Evolutionary conservation across 208 protist species (phyloP).

Genomic region (Leishmania gerbilli): DNA sequence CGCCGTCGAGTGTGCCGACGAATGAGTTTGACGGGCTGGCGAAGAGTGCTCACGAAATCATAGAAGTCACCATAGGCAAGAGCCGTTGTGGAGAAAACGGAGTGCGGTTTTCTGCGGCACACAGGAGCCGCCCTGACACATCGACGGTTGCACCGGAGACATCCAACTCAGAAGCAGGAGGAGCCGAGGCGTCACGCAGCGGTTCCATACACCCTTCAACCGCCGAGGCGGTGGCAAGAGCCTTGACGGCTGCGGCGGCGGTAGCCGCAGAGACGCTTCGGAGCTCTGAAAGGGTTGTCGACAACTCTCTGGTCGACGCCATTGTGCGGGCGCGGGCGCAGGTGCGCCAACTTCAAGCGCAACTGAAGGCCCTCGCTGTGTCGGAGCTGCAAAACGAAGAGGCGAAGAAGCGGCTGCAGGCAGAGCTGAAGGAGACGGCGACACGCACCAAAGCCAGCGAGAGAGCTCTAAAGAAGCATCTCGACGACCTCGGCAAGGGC

Average conservation of each 20-base stretch:
- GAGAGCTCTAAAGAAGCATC: slow-evolving; percentile 8
- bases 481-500: slow-evolving; percentile 9
- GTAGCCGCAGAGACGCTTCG: neutral
- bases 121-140: neutral
- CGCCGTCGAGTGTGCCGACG: slow-evolving; percentile 23
- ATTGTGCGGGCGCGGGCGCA: slow-evolving; percentile 18
- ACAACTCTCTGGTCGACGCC: slow-evolving; percentile 16
- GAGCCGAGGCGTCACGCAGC: neutral
- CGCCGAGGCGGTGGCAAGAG: slow-evolving; percentile 1
- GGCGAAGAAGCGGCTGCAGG: neutral
- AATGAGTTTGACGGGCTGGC: slow-evolving; percentile 31
- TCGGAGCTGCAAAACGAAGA: slow-evolving; percentile 1
- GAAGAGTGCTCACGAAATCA: slow-evolving; percentile 14
- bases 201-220: neutral
- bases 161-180: neutral
- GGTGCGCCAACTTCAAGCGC: slow-evolving; percentile 13
- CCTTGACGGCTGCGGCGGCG: neutral
- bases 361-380: neutral
- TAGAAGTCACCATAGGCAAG: slow-evolving; percentile 12
- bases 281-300: neutral
- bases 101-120: neutral
- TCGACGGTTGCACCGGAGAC: neutral
- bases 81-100: slow-evolving; percentile 1
- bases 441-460: slow-evolving; percentile 2
- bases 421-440: slow-evolving; percentile 5